Evolutionary conservation across 2,329 filamentous ascomycete species (phyloP).

Genomic region (Cladorrhinum sp.): DNA sequence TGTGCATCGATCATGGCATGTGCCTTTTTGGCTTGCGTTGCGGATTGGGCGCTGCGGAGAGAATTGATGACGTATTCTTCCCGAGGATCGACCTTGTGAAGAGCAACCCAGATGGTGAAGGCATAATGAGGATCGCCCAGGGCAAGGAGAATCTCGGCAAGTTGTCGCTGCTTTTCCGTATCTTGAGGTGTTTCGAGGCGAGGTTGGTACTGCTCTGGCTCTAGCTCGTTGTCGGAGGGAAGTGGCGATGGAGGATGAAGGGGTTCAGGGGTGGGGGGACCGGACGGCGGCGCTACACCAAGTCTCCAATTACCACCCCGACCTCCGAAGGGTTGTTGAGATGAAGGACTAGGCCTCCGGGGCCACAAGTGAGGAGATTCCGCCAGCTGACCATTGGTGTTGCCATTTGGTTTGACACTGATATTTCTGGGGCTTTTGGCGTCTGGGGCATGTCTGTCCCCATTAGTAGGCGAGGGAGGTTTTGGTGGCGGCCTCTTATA

Average conservation of each 20-base stretch:
- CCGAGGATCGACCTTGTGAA: not conserved
- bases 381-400: not conserved
- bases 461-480: not conserved
- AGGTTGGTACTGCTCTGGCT: not conserved
- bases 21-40: not conserved
- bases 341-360: not conserved
- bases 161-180: not conserved
- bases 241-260: not conserved
- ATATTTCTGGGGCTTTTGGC: not conserved
- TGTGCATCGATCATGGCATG: not conserved
- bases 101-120: slow-evolving; percentile 7
- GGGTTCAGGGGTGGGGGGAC: not conserved
- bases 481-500: not conserved
- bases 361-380: not conserved
- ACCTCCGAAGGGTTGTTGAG: not conserved
- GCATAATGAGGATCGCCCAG: slow-evolving; percentile 12
- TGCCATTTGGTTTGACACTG: not conserved
- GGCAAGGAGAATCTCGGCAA: slow-evolving; percentile 13
- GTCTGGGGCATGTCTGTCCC: not conserved
- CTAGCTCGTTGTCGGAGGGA: not conserved
- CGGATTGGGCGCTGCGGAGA: slow-evolving; percentile 7
- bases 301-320: not conserved
- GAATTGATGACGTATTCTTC: not conserved
- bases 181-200: not conserved
- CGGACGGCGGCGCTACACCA: not conserved